Evolutionary conservation across 345 rosid genomes (phyloP).

Genomic region (Salix suchowensis): DNA sequence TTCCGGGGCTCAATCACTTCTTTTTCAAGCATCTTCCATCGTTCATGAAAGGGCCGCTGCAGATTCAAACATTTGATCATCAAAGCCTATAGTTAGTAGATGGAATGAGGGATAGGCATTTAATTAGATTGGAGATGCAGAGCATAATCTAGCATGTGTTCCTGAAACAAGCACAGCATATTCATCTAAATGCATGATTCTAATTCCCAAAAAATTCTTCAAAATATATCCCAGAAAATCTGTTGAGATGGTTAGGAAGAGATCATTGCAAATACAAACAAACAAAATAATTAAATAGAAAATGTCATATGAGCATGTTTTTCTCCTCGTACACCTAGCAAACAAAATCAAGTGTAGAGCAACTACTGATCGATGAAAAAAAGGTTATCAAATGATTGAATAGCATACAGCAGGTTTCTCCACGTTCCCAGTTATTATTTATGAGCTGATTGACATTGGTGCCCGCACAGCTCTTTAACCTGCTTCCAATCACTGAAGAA

Average conservation of each 20-base stretch:
- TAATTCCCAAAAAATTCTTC: not conserved
- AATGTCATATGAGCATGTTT: not conserved
- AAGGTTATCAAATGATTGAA: not conserved
- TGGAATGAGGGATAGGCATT: not conserved
- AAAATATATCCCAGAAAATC: not conserved
- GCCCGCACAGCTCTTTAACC: not conserved
- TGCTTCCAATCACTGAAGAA: not conserved
- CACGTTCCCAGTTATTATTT: not conserved
- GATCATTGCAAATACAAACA: not conserved
- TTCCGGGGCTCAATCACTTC: slow-evolving; percentile 97
- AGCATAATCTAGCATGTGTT: not conserved
- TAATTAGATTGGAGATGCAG: not conserved
- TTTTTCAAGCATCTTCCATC: slow-evolving; percentile 96
- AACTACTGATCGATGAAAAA: not conserved
- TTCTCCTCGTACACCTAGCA: not conserved
- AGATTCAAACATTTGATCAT: slow-evolving; percentile 24
- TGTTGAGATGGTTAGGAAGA: not conserved
- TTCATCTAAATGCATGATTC: not conserved
- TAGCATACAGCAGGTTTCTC: not conserved
- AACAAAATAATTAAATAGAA: not conserved
- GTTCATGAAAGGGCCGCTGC: slow-evolving; percentile 93
- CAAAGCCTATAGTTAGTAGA: slow-evolving; percentile 21
- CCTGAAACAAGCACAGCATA: not conserved
- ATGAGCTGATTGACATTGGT: not conserved
- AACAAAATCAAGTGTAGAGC: not conserved